Conservation (phyloP, 2,329 filamentous ascomycete genomes). For the Alternaria arborescens region DNA sequence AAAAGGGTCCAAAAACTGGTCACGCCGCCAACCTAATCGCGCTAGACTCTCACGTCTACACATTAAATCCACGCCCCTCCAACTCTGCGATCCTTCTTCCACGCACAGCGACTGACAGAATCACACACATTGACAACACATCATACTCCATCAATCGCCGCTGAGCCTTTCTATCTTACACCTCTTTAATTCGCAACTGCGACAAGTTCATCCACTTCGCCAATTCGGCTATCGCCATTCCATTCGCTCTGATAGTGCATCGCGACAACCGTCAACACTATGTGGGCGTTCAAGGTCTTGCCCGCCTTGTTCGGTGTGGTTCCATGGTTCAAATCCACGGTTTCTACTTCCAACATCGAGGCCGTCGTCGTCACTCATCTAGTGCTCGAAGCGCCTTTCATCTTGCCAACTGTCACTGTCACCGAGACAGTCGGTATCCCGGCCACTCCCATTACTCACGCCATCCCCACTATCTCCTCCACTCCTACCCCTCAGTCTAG, state of each 20-base stretch:
- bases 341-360: neutral
- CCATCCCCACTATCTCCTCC: neutral
- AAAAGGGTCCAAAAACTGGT: neutral
- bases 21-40: neutral
- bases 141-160: neutral
- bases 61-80: neutral
- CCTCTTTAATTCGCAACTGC: neutral
- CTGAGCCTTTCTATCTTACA: neutral
- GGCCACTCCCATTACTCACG: slow-evolving; percentile 8
- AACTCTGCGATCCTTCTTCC: neutral
- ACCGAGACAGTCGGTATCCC: slow-evolving; percentile 11
- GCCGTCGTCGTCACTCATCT: slow-evolving; percentile 2
- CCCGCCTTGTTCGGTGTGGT: slow-evolving; percentile 2
- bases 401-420: slow-evolving; percentile 13
- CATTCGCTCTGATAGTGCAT: neutral
- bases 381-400: neutral
- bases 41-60: neutral
- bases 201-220: neutral
- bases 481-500: neutral
- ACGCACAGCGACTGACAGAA: neutral
- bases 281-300: slow-evolving; percentile 6
- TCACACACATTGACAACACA: neutral
- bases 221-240: neutral
- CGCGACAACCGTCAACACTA: neutral
- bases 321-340: neutral